These are phyloP conservation scores for Sorghum bicolor DNA, from an alignment of 176 grass and related monocot genomes.

Conservation along the genomic window DNA sequence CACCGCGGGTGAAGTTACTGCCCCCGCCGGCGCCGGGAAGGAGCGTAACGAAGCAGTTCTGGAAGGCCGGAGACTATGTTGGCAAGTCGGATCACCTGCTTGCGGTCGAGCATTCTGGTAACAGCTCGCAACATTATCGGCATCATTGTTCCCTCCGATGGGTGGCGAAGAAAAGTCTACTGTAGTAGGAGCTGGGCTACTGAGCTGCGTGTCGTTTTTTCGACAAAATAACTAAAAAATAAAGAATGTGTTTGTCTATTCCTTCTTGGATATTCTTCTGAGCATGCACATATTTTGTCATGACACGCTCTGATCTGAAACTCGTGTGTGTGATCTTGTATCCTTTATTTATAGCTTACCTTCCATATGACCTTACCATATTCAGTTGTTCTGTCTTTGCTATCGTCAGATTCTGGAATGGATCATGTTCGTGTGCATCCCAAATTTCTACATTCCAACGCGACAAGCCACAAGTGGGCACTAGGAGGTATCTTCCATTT, in stretches of 20 bases:
- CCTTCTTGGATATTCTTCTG: neutral
- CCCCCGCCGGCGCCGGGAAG: neutral
- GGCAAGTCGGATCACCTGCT: conserved; percentile 19
- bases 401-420: conserved; percentile 43
- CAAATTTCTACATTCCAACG: conserved; percentile 96
- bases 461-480: conserved; percentile 99
- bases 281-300: neutral
- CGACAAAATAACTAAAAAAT: neutral
- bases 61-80: conserved; percentile 88
- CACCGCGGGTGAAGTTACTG: neutral
- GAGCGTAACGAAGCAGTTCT: conserved; percentile 69
- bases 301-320: neutral
- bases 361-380: neutral
- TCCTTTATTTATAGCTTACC: neutral
- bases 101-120: conserved; percentile 38
- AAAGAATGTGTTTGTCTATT: neutral
- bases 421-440: conserved; percentile 95
- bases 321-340: neutral
- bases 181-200: neutral
- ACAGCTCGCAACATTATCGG: neutral
- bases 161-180: neutral
- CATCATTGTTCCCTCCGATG: neutral
- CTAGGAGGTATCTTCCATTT: conserved; percentile 69
- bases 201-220: neutral
- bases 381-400: neutral